Evolutionary conservation across 345 rosid species (phyloP), one percentile per base, ranked within the genome.

Genomic region (Adansonia digitata): DNA sequence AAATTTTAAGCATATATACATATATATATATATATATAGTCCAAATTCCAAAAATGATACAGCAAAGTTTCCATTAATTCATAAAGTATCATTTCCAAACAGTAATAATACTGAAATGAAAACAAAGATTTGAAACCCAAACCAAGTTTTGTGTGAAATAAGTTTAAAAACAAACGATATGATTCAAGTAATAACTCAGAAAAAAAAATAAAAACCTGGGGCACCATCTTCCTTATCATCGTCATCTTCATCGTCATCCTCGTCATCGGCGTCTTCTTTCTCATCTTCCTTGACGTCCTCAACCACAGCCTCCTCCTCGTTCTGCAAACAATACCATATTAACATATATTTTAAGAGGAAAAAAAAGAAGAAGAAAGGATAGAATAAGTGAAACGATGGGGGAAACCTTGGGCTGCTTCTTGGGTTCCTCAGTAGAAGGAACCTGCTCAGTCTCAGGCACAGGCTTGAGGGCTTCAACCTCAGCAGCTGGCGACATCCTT

Each of bases 211-310:
- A 26, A 40, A 48, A 92, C 97, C 95, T 56, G 76, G 83, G 75
- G 85, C 80, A 0, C 80, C 92, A 57, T 86, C 97, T 0, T 87
- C 90, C 65, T 89, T 83, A 26, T 85, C 88, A 20, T 85, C 93
- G 4, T 87, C 92, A 2, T 91, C 94, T 18, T 86, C 94, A 3
- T 88, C 94, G 15, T 91, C 97, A 0, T 90, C 97, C 0, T 91
- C 93, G 0, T 88, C 94, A 0, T 87, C 94, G 2, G 86, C 97
- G 0, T 91, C 87, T 0, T 92, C 95, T 78, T 92, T 90, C 76
- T 88, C 89, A 74, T 90, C 97, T 82, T 89, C 97, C 40, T 88
- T 87, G 3, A 87, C 76, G 22, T 90, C 86, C 56, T 69, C 59
- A 27, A 48, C 73, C 43, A 69, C 59, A 29, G 73, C 57, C 57